A percentile compares a stretch with the other conserved stretches of the same genome.
Evolutionary conservation across 768 basidiomycete genomes (phyloP).

Genomic region (Cystobasidium ongulense): DNA sequence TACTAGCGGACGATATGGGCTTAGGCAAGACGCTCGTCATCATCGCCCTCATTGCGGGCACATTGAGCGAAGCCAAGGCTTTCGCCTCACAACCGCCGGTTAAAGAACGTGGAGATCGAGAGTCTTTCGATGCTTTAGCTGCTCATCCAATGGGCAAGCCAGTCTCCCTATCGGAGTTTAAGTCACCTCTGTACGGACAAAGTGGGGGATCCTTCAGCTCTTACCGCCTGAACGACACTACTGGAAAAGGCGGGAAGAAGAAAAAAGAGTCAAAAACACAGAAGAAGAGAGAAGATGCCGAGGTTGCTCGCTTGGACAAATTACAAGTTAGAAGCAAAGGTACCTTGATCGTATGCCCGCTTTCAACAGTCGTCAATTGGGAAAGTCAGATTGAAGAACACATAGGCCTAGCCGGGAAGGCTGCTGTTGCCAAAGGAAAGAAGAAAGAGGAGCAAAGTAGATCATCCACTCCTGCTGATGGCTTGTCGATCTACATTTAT

Average conservation of each 20-base stretch:
- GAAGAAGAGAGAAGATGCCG: constrained; percentile 49
- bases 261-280: constrained; percentile 64
- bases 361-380: constrained; percentile 97
- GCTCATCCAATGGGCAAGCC: constrained; percentile 29
- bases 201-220: neutral
- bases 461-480: constrained; percentile 9
- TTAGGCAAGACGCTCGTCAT: constrained; percentile 95
- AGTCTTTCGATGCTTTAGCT: constrained; percentile 30
- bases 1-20: constrained; percentile 96
- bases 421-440: constrained; percentile 32
- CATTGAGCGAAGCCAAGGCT: constrained; percentile 59
- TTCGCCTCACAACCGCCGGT: constrained; percentile 50
- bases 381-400: constrained; percentile 97
- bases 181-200: constrained; percentile 1
- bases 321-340: constrained; percentile 78
- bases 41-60: constrained; percentile 83
- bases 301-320: constrained; percentile 60
- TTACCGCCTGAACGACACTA: constrained; percentile 52
- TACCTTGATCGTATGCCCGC: constrained; percentile 90
- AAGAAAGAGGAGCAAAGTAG: constrained; percentile 40
- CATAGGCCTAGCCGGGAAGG: constrained; percentile 35
- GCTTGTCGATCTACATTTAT: constrained; percentile 68
- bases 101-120: neutral
- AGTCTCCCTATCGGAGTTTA: neutral
- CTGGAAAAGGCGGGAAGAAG: constrained; percentile 48